Base-by-base conservation (phyloP, 2,329 filamentous ascomycete genomes). In the Dactylellina sp. region DNA sequence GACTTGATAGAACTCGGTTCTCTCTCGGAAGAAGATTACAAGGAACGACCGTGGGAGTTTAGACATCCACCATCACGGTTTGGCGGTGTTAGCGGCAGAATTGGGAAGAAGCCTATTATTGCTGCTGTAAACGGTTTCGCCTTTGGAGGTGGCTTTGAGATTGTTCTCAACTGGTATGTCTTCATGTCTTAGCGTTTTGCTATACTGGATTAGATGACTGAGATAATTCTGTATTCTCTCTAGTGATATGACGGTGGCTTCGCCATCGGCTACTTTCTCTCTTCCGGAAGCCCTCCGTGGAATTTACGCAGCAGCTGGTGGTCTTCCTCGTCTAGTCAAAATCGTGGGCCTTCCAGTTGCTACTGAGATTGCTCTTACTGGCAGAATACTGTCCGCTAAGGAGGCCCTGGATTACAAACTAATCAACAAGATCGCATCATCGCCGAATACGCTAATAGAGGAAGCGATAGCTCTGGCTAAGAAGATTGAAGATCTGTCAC, bases 111-210 rank as follows among this genome's bases (percentile, higher is more conserved):
- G 79, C 91, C 91, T 4, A 84, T 94, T 63, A 85, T 94, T 25
- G 89, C 88, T 0, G 91, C 91, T 0, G 89, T 93, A 18, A 91
- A 93, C 78, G 91, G 91, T 5, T 83, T 90, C 16, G 91, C 89
- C 68, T 84, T 91, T 49, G 91, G 91, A 37, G 91, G 91, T 60
- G 91, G 90, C 1, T 89, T 91, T 81, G 91, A 94, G 83, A 91
- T 93, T 82, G 85, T 87, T 44, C 63, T 32, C 5, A 76, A 74
- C 20, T 74, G 66, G 57, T 63, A 74, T 25, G 12, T 22, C 16
- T 4, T 9, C 7, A n/a, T 20, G 5, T 39, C 14, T 56, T 42
- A 32, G 14, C 22, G 24, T 37, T 28, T n/a, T 3, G 7, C 16
- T 49, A 11, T 25, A 20, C n/a, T n/a, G n/a, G 14, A 22, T 22